phyloP scores from a whole-genome alignment of 495 filamentous ascomycete species.

The Talaromyces trachyspermus region DNA sequence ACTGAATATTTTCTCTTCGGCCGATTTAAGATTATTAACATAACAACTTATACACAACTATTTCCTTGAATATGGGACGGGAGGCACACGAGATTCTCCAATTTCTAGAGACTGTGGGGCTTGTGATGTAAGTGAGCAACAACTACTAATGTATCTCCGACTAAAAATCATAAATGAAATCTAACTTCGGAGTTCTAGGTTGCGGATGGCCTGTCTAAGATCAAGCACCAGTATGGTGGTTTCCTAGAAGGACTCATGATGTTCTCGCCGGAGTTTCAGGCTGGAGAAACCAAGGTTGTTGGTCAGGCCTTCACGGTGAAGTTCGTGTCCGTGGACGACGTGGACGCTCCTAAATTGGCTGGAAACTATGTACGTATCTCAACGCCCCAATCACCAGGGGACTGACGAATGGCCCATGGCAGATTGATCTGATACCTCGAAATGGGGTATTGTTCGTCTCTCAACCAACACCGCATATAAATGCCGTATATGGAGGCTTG shows the following conservation, averaged over 20 bases:
- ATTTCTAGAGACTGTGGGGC: constrained; percentile 5
- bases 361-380: constrained; percentile 41
- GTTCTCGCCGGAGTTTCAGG: constrained; percentile 48
- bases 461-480: constrained; percentile 37
- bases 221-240: constrained; percentile 42
- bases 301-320: constrained; percentile 50
- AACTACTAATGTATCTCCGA: neutral
- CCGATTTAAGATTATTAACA: no score
- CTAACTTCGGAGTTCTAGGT: constrained; percentile 5
- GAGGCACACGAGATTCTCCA: constrained; percentile 1
- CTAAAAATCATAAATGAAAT: neutral
- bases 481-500: constrained; percentile 50
- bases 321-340: constrained; percentile 39
- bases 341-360: constrained; percentile 28
- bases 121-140: constrained; percentile 11
- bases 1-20: no score
- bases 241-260: constrained; percentile 49
- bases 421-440: constrained; percentile 46
- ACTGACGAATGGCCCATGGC: neutral
- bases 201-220: constrained; percentile 32
- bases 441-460: constrained; percentile 48
- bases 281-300: constrained; percentile 45
- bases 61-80: no score
- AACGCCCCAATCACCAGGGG: neutral
- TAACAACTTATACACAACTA: no score